phyloP scores from a whole-genome alignment of 306 rosid genomes.

The Acacia crassicarpa region DNA sequence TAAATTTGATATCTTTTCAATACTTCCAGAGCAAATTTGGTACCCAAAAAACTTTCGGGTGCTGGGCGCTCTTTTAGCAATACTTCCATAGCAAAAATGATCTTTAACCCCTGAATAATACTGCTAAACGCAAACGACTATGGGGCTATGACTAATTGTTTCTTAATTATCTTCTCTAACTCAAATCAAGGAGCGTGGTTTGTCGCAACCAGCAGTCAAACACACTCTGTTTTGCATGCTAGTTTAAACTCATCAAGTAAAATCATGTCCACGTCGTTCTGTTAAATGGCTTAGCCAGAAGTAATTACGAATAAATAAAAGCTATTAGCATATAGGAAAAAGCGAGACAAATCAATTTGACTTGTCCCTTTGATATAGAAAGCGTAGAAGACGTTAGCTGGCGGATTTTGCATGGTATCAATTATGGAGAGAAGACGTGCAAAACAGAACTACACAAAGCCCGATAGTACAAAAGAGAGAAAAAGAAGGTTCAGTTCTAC shows the following conservation, averaged over 20 bases:
- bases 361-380: neutral
- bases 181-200: neutral
- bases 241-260: neutral
- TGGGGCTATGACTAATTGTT: neutral
- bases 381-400: neutral
- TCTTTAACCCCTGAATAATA: no score
- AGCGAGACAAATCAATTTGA: neutral
- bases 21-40: no score
- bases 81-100: no score
- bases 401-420: neutral
- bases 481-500: neutral
- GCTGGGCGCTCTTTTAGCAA: no score
- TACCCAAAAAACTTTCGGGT: no score
- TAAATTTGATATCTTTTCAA: no score
- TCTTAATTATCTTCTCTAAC: neutral
- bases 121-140: neutral
- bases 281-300: neutral
- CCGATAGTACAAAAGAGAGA: neutral
- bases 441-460: neutral
- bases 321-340: neutral
- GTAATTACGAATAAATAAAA: neutral
- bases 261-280: neutral
- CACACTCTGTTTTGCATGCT: neutral
- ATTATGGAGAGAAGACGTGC: neutral
- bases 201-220: neutral